phyloP scores from a whole-genome alignment of 495 filamentous ascomycete species.

The Letharia columbiana region DNA sequence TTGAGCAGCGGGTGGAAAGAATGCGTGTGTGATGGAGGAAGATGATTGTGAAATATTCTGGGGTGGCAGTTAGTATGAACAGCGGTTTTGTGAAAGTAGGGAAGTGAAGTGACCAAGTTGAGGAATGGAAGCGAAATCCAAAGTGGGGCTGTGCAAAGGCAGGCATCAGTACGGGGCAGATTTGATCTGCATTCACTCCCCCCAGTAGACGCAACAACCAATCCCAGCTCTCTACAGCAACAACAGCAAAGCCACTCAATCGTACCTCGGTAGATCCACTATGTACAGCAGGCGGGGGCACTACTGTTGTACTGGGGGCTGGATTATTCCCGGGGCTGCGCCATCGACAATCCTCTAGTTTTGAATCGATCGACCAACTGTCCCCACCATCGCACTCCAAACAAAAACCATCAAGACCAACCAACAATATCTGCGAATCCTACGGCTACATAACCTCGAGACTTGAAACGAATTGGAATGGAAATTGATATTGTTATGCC shows the following conservation, averaged over 20 bases:
- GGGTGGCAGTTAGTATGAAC: too few relatives aligned
- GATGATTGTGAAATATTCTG: background rate
- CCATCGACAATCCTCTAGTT: background rate
- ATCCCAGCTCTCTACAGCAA: background rate
- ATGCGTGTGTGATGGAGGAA: background rate
- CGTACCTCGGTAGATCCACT: background rate
- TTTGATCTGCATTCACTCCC: background rate
- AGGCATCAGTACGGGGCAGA: background rate
- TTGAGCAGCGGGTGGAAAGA: background rate
- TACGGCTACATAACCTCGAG: background rate
- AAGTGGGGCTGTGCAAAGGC: background rate
- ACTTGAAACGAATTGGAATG: background rate
- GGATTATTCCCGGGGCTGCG: background rate
- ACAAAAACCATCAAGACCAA: background rate
- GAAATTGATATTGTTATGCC: background rate
- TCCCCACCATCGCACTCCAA: background rate
- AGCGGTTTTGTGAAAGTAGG: too few relatives aligned
- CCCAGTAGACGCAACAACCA: background rate
- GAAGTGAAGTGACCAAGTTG: too few relatives aligned
- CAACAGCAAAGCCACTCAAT: background rate
- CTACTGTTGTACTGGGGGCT: too few relatives aligned
- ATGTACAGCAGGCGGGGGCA: too few relatives aligned
- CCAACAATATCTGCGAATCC: background rate
- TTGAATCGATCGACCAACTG: background rate
- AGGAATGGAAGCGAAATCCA: too few relatives aligned